phyloP scores from a whole-genome alignment of 805 yeast species.

The Yarrowia bubula region DNA sequence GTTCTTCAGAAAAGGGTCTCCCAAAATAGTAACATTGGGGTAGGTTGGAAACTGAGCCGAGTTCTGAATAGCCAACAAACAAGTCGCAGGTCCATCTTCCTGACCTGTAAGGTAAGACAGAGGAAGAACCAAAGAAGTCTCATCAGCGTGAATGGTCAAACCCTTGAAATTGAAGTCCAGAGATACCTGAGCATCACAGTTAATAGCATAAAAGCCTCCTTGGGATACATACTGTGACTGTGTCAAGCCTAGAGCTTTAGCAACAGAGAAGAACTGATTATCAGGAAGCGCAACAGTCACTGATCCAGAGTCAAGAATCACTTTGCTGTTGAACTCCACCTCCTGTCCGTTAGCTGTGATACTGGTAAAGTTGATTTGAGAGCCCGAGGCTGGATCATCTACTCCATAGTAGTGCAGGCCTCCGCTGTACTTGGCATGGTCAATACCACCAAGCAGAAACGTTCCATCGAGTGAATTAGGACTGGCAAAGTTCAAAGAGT shows the following conservation, averaged over 20 bases:
- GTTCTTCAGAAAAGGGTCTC: background rate
- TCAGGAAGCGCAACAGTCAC: background rate
- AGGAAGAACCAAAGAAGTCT: background rate
- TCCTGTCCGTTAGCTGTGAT: background rate
- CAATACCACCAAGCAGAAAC: background rate
- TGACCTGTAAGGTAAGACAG: background rate
- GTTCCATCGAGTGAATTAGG: background rate
- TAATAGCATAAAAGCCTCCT: background rate
- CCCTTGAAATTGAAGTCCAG: background rate
- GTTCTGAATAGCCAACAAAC: background rate
- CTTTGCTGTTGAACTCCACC: background rate
- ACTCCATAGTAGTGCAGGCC: background rate
- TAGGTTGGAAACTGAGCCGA: background rate
- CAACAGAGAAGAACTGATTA: background rate
- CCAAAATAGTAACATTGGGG: background rate
- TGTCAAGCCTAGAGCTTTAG: background rate
- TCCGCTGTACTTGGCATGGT: background rate
- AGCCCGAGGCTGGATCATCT: background rate
- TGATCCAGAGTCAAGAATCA: background rate
- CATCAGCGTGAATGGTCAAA: background rate
- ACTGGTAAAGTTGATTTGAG: background rate
- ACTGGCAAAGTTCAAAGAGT: background rate
- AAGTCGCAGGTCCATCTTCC: background rate
- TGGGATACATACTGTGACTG: background rate
- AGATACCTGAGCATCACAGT: background rate